Evolutionary conservation across 495 filamentous ascomycete species (phyloP), one percentile per base, ranked within the genome.

Genomic region (Mycothermus thermophilus): DNA sequence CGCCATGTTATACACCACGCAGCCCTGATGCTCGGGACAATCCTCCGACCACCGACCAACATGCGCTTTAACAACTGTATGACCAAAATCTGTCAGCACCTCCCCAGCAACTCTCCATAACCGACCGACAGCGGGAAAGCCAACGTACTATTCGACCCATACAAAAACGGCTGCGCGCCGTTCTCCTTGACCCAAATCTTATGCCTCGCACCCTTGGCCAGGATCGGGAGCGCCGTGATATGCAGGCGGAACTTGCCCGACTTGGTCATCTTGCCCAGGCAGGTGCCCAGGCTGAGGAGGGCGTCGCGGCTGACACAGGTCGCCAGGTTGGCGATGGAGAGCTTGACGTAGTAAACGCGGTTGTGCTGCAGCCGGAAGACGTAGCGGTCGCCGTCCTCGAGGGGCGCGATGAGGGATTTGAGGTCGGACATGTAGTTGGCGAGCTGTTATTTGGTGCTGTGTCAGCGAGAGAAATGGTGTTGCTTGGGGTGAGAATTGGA

Each of bases 141-240:
- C 15, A 5, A 35, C 41, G 11, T 36, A 50, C 47, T 45, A 15
- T 55, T 55, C 5, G 44, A 48, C 21, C 52, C 90, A 58, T 97
- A 97, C 10, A 93, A 60, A 56, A 84, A 93, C 23, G 86, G 83
- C 80, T 93, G 90, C 55, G 85, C 84, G 30, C 92, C 90, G 60
- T 99, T 99, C 15, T 75, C 59, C 59, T 92, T 92, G 38, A 99
- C 76, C 83, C 83, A 95, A 35, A 94, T 71, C 70, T 94, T 94
- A 57, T 90, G 84, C 21, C 93, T 67, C 15, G 90, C 86, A 58
- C 93, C 80, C 25, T 80, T 73, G 13, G 87, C 80, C 40, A 99
- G 75, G 34, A 93, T 72, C 42, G 83, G 78, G 34, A 96, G 69
- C 3, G 82, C 79, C 1, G 83, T 88, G 51, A 90, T 77, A 54